Base-by-base conservation (phyloP, 768 basidiomycete genomes). In the Mrakia hoshinonis region DNA sequence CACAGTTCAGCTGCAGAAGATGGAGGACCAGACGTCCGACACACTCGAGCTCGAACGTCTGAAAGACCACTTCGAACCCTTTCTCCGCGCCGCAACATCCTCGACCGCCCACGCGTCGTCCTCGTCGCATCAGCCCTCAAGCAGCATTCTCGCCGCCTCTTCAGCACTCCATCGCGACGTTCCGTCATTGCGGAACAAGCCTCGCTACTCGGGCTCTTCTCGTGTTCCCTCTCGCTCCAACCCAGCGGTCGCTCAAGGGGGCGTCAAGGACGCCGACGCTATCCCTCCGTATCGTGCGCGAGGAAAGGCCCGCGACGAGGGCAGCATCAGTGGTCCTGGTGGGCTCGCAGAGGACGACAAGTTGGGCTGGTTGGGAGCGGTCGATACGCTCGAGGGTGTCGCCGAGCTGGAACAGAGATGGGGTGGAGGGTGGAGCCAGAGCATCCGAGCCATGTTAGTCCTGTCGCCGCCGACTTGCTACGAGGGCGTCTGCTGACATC, bases 61-160 rank as follows among this genome's bases (percentile, higher is more conserved):
- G 76, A 95, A 95, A 81, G 92, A 96, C 76, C 94, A 98, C 80
- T 93, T 97, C 82, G 96, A 98, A 79, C 90, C 92, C 68, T 90
- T 91, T 82, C 82, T 99, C 80, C 87, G 92, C 81, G 70, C 77
- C 29, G 60, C 72, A 15, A 72, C 76, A 0, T 72, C 78, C 38
- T 63, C 75, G 20, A 66, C 76, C 0, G 24, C 77, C 3, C 43
- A 43, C 43, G 39, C 61, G 1, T 29, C 11, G 46, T 26, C 20
- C 47, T 39, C 58, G 52, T 22, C 43, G 24, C 7, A 58, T 7
- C 48, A 67, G 22, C 65, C 51, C 20, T 70, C 69, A 18, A 54
- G 55, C 5, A 61, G 66, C 22, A 61, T 73, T 38, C 48, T 63
- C 11, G 67, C 72, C 10, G 67, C 72, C 24, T 52, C 72, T 6